Base-by-base conservation (phyloP, 75 land plant species). In the Selaginella moellendorffii region DNA sequence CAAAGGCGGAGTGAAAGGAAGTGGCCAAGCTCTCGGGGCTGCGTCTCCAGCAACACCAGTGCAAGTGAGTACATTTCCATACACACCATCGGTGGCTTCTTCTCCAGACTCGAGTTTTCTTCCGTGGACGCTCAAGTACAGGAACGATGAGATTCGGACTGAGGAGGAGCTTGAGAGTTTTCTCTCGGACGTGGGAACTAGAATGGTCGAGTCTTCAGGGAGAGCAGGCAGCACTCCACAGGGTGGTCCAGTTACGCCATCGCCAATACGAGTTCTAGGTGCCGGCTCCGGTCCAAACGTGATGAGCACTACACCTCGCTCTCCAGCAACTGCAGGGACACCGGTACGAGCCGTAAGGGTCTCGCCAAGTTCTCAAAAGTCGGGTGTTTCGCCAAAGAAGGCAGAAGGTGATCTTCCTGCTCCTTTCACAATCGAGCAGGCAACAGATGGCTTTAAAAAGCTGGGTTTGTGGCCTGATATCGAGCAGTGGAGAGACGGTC, bases 401-500 rank as follows among this genome's bases (percentile, higher is more conserved):
- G 99, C 87, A 53, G 97, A 95, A 24, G 87, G 79, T 12, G 99
- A 95, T 1, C 65, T 86, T 61, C 91, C 91, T 30, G 51, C 75
- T 22, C 88, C 99, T 0, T 84, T 95, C 91, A 75, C 86, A 14
- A 66, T 86, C 66, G 97, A 95, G 58, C 81, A 86, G 31, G 65
- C 80, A 18, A 69, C 77, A 27, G 86, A 81, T 69, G 84, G 82
- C 56, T 90, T 84, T 67, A 61, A 78, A 25, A 72, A 67, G 30
- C 63, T 95, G 66, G 97, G 97, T 19, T 68, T 95, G 29, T 85
- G 82, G 68, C 87, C 92, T 29, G 79, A 82, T 24, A 86, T 95
- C 74, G 99, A 95, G 73, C 80, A 80, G 24, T 95, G 99, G 99
- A 84, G 99, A 18, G 99, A 95, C 54, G 65, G 69, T 30, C 79